Evolutionary conservation across 2,329 filamentous ascomycete genomes (phyloP).

Genomic region (Anisogramma anomala): DNA sequence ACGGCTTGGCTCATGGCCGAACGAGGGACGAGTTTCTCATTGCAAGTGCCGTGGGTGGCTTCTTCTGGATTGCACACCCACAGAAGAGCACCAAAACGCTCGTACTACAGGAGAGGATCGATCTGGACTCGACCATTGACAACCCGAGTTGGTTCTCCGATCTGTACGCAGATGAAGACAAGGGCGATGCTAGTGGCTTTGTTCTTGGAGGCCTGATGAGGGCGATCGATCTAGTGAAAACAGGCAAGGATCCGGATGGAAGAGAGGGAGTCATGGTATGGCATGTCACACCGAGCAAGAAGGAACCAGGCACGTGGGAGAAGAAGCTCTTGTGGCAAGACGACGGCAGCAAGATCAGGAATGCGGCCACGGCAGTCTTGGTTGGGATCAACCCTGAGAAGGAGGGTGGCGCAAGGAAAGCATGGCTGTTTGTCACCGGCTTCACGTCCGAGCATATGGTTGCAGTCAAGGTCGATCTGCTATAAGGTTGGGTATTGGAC

Average conservation of each 20-base stretch:
- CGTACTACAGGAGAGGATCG: slow-evolving; percentile 30
- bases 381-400: slow-evolving; percentile 38
- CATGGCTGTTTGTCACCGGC: slow-evolving; percentile 47
- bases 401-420: slow-evolving; percentile 33
- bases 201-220: slow-evolving; percentile 37
- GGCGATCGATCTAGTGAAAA: slow-evolving; percentile 26
- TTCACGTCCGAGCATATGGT: slow-evolving; percentile 37
- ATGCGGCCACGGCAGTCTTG: slow-evolving; percentile 39
- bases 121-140: slow-evolving; percentile 36
- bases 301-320: slow-evolving; percentile 24
- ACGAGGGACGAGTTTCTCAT: slow-evolving; percentile 9
- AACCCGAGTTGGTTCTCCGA: slow-evolving; percentile 49
- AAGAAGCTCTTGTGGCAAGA: slow-evolving; percentile 44
- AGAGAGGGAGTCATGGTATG: slow-evolving; percentile 37
- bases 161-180: slow-evolving; percentile 30
- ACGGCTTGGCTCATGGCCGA: slow-evolving; percentile 10
- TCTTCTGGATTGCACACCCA: slow-evolving; percentile 3
- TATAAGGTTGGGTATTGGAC: too few relatives aligned
- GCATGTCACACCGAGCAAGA: slow-evolving; percentile 20
- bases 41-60: slow-evolving; percentile 4
- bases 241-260: slow-evolving; percentile 24
- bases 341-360: slow-evolving; percentile 38
- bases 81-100: slow-evolving; percentile 20
- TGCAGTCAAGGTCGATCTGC: slow-evolving; percentile 41
- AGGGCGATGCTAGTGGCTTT: slow-evolving; percentile 40